Evolutionary conservation across 768 basidiomycete species (phyloP).

Genomic region (Epithele typhae): DNA sequence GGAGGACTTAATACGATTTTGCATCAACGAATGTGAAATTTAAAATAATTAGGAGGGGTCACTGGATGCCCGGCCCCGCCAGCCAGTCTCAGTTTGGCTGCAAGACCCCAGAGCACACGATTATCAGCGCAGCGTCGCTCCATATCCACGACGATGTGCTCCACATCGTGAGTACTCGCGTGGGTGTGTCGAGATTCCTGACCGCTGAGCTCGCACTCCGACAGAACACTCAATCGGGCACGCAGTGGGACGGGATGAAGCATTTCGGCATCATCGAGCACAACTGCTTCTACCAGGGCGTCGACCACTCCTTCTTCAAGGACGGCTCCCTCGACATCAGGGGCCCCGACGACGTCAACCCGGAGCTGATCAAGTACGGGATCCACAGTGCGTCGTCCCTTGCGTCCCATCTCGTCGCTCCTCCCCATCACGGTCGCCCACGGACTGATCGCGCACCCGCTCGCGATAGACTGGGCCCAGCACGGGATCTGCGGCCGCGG

Average conservation of each 20-base stretch:
- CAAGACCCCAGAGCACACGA: constrained; percentile 47
- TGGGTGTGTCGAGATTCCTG: background rate
- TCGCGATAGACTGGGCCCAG: constrained; percentile 58
- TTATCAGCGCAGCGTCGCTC: constrained; percentile 27
- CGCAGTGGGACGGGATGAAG: constrained; percentile 66
- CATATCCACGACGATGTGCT: constrained; percentile 24
- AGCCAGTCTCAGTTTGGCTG: too few relatives aligned
- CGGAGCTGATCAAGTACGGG: constrained; percentile 45
- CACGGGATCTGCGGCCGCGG: constrained; percentile 70
- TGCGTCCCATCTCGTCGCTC: background rate
- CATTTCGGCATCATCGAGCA: constrained; percentile 53
- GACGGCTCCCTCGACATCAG: constrained; percentile 43
- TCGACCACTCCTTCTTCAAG: constrained; percentile 38
- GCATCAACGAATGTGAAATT: too few relatives aligned
- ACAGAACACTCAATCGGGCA: constrained; percentile 68
- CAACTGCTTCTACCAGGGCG: constrained; percentile 59
- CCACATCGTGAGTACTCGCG: constrained; percentile 14
- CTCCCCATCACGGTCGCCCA: background rate
- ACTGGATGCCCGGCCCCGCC: too few relatives aligned
- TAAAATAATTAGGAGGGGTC: too few relatives aligned
- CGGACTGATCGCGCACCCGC: background rate
- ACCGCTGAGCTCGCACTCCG: background rate
- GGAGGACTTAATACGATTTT: too few relatives aligned
- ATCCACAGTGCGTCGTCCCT: constrained; percentile 59
- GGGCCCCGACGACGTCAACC: constrained; percentile 46